Evolutionary conservation across 495 filamentous ascomycete genomes (phyloP).

Genomic region (Penicillium samsonianum): DNA sequence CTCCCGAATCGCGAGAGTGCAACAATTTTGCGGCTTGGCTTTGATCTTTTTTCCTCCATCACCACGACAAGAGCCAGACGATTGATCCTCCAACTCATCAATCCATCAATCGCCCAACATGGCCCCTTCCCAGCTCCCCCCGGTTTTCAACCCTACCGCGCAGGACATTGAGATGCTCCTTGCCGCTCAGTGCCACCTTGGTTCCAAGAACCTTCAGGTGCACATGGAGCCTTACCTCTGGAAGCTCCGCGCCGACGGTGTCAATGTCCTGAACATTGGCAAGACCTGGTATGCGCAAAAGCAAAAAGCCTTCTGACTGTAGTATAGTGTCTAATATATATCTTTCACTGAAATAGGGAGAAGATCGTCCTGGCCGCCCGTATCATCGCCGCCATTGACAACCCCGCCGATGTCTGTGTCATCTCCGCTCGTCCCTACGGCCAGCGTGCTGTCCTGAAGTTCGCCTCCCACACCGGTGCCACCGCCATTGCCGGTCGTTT

Average conservation of each 20-base stretch:
- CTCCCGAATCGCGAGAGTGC: slow-evolving; percentile 32
- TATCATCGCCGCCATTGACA: slow-evolving; percentile 98
- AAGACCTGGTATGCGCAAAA: slow-evolving; percentile 89
- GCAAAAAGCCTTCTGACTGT: slow-evolving; percentile 6
- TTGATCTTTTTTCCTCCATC: slow-evolving; percentile 42
- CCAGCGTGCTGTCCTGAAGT: slow-evolving; percentile 99
- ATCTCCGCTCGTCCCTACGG: slow-evolving; percentile 99
- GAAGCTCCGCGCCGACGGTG: slow-evolving; percentile 96
- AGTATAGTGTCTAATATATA: slow-evolving; percentile 29
- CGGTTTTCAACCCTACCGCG: slow-evolving; percentile 80
- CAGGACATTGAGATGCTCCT: slow-evolving; percentile 99
- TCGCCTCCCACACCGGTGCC: slow-evolving; percentile 95
- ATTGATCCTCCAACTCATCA: slow-evolving; percentile 55
- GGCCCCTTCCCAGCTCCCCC: slow-evolving; percentile 89
- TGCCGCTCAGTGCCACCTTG: slow-evolving; percentile 92
- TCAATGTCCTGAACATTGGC: slow-evolving; percentile 98
- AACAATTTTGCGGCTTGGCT: slow-evolving; percentile 37
- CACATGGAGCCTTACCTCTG: slow-evolving; percentile 99
- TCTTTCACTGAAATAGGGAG: slow-evolving; percentile 66
- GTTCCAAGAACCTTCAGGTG: slow-evolving; percentile 97
- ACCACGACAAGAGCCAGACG: slow-evolving; percentile 52
- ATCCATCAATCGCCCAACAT: slow-evolving; percentile 71
- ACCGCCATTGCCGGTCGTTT: slow-evolving; percentile 98
- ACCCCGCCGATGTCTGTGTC: slow-evolving; percentile 97
- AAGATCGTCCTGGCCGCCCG: slow-evolving; percentile 98